These are phyloP conservation scores for Nissolia schottii DNA, from an alignment of 306 rosid species.

Conservation along the genomic window DNA sequence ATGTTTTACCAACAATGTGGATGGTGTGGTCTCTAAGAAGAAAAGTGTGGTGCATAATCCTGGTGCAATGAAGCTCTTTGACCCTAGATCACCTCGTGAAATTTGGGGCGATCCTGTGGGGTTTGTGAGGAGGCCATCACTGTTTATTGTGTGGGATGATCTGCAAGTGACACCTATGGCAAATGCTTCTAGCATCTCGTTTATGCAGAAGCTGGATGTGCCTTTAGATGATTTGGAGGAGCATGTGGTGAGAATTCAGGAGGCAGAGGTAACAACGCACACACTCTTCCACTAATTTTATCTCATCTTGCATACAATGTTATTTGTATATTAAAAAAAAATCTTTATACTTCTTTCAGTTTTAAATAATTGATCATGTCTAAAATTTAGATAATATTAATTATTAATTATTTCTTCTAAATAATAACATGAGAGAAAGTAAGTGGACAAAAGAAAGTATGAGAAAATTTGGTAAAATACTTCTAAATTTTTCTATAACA, in stretches of 20 bases:
- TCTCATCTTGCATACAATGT: not conserved
- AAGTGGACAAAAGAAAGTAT: too few species aligned
- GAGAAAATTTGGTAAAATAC: too few species aligned
- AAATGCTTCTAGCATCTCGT: slow-evolving; percentile 22
- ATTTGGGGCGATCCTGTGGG: slow-evolving; percentile 2
- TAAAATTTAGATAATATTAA: too few species aligned
- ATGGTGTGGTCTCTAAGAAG: slow-evolving; percentile 19
- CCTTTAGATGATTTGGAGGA: slow-evolving; percentile 35
- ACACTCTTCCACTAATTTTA: not conserved
- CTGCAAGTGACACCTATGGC: slow-evolving; percentile 22
- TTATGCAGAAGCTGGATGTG: slow-evolving; percentile 23
- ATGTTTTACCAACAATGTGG: not conserved
- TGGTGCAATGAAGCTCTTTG: slow-evolving; percentile 1
- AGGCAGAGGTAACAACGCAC: slow-evolving; percentile 12
- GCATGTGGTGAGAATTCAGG: slow-evolving; percentile 14
- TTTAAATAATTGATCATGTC: too few species aligned
- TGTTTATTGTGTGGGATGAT: slow-evolving; percentile 34
- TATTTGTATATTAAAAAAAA: too few species aligned
- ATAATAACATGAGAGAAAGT: too few species aligned
- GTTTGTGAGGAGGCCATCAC: slow-evolving; percentile 30
- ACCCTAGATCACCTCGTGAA: slow-evolving; percentile 24
- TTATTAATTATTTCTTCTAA: too few species aligned
- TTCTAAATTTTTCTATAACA: too few species aligned
- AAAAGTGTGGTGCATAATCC: not conserved
- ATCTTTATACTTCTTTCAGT: not conserved